Percentiles rank a stretch among this genome's conserved stretches.
These are phyloP conservation scores for Phytopythium cucurbitacearum DNA, from an alignment of 352 stramenopile species.

Conservation along the genomic window DNA sequence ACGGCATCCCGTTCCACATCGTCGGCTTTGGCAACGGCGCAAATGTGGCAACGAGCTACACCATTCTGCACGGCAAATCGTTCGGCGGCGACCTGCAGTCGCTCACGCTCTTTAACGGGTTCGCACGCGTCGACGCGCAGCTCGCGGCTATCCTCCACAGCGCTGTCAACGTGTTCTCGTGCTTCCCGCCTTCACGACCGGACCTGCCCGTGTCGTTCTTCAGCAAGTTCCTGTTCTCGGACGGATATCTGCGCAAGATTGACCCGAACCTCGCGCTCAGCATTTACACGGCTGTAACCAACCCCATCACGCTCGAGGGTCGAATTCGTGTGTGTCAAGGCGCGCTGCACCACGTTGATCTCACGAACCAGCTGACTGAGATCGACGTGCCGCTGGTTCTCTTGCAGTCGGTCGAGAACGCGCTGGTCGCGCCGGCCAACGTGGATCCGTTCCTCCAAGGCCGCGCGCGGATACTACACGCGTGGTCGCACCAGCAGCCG, in stretches of 20 bases:
- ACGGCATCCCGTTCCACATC: slow-evolving; percentile 75
- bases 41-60: slow-evolving; percentile 76
- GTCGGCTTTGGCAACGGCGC: slow-evolving; percentile 89
- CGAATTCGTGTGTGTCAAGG: slow-evolving; percentile 78
- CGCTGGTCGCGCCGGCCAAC: slow-evolving; percentile 83
- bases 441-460: slow-evolving; percentile 89
- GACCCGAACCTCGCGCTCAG: slow-evolving; percentile 88
- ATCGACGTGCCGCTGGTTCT: slow-evolving; percentile 78
- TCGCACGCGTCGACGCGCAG: slow-evolving; percentile 71
- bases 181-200: slow-evolving; percentile 66
- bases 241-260: slow-evolving; percentile 82
- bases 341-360: slow-evolving; percentile 72
- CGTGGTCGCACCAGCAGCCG: slow-evolving; percentile 74
- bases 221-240: slow-evolving; percentile 90
- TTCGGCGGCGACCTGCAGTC: slow-evolving; percentile 61
- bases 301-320: slow-evolving; percentile 88
- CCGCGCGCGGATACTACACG: slow-evolving; percentile 55
- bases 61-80: slow-evolving; percentile 35
- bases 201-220: slow-evolving; percentile 89
- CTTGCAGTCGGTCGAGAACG: slow-evolving; percentile 88
- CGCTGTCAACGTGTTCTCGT: slow-evolving; percentile 80
- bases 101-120: slow-evolving; percentile 83
- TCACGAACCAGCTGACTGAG: slow-evolving; percentile 41
- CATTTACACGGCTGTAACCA: slow-evolving; percentile 92
- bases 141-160: slow-evolving; percentile 76